Conservation (phyloP, 148 eudicot genomes). For the Tetragonia tetragonoides region DNA sequence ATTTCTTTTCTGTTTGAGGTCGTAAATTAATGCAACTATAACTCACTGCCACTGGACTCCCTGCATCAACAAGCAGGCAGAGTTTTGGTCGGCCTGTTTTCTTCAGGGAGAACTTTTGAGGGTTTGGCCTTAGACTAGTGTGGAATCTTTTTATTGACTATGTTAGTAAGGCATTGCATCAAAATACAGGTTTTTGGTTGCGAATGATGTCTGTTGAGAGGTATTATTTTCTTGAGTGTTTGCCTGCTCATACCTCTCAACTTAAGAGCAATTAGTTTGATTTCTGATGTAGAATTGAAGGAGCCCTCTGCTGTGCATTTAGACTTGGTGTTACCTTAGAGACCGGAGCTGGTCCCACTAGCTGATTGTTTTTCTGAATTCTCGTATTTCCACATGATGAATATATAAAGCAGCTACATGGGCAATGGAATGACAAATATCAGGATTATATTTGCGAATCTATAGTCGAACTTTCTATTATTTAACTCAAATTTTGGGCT, state of each 20-base stretch:
- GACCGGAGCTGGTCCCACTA: not conserved
- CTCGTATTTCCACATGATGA: not conserved
- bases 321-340: not conserved
- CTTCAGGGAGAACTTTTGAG: not conserved
- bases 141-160: not conserved
- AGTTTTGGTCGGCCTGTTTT: not conserved
- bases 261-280: not conserved
- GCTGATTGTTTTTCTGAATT: not conserved
- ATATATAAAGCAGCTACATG: not conserved
- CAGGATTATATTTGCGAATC: not conserved
- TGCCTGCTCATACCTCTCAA: not conserved
- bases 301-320: not conserved
- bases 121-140: not conserved
- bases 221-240: not conserved
- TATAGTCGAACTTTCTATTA: not conserved
- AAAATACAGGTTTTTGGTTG: not conserved
- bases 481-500: not conserved
- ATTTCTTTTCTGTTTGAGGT: not conserved
- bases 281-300: not conserved
- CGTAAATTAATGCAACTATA: not conserved
- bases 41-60: not conserved
- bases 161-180: not conserved
- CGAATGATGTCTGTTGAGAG: not conserved
- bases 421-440: not conserved
- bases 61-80: not conserved